Conservation (phyloP, 768 basidiomycete genomes). For the Astraeus odoratus region DNA sequence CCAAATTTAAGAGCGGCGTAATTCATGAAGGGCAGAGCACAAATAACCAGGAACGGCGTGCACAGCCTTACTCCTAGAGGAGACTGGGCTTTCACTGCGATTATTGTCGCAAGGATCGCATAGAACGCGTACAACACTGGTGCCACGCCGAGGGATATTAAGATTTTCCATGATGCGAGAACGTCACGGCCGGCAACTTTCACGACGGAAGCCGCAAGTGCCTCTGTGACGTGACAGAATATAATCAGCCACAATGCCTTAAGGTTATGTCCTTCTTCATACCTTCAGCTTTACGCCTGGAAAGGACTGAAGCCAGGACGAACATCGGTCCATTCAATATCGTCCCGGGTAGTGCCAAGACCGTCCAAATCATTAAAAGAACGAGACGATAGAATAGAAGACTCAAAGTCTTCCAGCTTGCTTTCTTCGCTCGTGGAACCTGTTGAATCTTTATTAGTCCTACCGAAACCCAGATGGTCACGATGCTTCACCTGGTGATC, state of each 20-base stretch:
- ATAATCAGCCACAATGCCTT: background rate
- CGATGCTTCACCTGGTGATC: slow-evolving; percentile 72
- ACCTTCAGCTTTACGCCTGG: slow-evolving; percentile 88
- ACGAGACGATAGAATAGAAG: slow-evolving; percentile 77
- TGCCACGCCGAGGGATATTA: slow-evolving; percentile 87
- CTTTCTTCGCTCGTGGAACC: slow-evolving; percentile 85
- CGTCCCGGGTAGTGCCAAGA: slow-evolving; percentile 84
- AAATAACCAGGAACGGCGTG: slow-evolving; percentile 73
- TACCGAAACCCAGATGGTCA: slow-evolving; percentile 2
- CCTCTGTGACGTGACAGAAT: slow-evolving; percentile 51
- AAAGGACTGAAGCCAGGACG: slow-evolving; percentile 80
- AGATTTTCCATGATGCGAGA: slow-evolving; percentile 95
- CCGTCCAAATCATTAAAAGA: slow-evolving; percentile 73
- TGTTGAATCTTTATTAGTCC: slow-evolving; percentile 20
- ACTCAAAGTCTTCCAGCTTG: slow-evolving; percentile 80
- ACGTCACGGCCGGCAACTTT: slow-evolving; percentile 96
- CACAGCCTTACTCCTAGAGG: slow-evolving; percentile 58
- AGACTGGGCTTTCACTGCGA: slow-evolving; percentile 62
- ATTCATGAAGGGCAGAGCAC: slow-evolving; percentile 78
- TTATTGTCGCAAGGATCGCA: slow-evolving; percentile 66
- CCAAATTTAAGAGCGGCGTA: slow-evolving; percentile 95
- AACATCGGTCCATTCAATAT: slow-evolving; percentile 92
- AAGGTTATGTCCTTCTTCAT: background rate
- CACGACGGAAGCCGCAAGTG: slow-evolving; percentile 89
- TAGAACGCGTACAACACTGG: slow-evolving; percentile 83